Evolutionary conservation across 345 rosid species (phyloP).

Genomic region (Psidium friedrichsthalianum): DNA sequence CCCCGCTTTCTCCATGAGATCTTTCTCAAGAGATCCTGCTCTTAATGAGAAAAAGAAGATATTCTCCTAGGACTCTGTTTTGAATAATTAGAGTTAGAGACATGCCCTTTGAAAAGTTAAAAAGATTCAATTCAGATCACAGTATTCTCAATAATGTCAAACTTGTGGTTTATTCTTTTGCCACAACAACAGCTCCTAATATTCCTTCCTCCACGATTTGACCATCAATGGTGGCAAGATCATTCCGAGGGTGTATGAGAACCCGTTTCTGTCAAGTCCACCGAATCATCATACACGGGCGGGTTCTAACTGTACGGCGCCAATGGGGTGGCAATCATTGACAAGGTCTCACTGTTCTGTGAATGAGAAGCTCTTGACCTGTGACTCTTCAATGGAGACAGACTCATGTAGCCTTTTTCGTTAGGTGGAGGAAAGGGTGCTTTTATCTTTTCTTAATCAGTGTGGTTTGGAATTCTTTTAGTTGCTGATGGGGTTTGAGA

Average conservation of each 20-base stretch:
- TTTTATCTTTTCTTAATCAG: conserved; percentile 1
- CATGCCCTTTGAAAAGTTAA: not conserved
- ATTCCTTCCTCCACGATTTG: not conserved
- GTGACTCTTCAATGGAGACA: conserved; percentile 13
- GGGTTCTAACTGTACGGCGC: conserved; percentile 12
- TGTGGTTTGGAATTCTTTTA: not conserved
- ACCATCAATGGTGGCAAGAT: conserved; percentile 3
- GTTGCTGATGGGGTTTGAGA: not conserved
- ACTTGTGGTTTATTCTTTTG: conserved; percentile 2
- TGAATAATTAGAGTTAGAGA: not conserved
- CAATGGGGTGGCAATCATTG: not conserved
- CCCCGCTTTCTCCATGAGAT: conserved; percentile 2
- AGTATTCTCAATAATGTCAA: not conserved
- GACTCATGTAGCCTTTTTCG: not conserved
- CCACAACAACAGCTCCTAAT: not conserved
- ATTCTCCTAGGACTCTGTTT: not conserved
- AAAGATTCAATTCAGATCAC: not conserved
- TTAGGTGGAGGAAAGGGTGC: not conserved
- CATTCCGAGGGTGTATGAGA: not conserved
- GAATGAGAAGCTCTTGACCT: conserved; percentile 3
- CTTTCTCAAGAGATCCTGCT: not conserved
- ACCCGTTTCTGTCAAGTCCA: not conserved
- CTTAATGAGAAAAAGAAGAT: not conserved
- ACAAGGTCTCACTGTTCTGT: not conserved
- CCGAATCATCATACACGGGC: not conserved